Percentiles rank a stretch among this genome's conserved stretches.
Conservation (phyloP, 2,329 filamentous ascomycete species). For the Epicoccum nigrum region DNA sequence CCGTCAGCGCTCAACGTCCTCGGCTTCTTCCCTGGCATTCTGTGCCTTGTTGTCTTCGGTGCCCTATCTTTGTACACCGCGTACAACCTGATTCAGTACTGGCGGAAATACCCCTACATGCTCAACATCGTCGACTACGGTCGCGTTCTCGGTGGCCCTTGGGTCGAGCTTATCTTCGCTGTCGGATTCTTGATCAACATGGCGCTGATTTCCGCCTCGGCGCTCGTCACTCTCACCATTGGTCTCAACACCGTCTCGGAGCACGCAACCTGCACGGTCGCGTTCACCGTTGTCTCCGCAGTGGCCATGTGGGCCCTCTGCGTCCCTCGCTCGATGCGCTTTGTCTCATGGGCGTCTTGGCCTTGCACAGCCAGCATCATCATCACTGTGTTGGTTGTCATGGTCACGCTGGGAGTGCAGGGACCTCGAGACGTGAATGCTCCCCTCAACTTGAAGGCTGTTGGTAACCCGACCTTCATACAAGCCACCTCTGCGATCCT, state of each 20-base stretch:
- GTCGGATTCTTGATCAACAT: conserved; percentile 38
- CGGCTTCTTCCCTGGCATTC: conserved; percentile 35
- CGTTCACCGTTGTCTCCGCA: conserved; percentile 31
- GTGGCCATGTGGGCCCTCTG: conserved; percentile 38
- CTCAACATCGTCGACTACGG: conserved; percentile 40
- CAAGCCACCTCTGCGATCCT: conserved; percentile 33
- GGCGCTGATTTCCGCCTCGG: conserved; percentile 36
- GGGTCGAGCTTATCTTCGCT: conserved; percentile 34
- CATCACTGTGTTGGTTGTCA: conserved; percentile 31
- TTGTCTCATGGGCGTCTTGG: conserved; percentile 37
- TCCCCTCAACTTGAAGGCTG: conserved; percentile 32
- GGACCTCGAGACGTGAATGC: conserved; percentile 26
- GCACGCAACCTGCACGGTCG: conserved; percentile 38
- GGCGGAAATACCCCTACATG: conserved; percentile 39
- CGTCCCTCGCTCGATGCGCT: conserved; percentile 36
- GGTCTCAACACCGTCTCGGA: conserved; percentile 37
- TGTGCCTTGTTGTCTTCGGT: conserved; percentile 34
- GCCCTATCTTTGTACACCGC: conserved; percentile 37
- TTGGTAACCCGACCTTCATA: conserved; percentile 30
- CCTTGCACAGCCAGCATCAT: conserved; percentile 34
- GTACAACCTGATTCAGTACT: conserved; percentile 40
- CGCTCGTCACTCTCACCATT: conserved; percentile 36
- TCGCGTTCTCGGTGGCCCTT: conserved; percentile 34
- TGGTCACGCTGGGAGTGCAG: conserved; percentile 35
- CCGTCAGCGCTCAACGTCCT: conserved; percentile 34